Base-by-base conservation (phyloP, 306 rosid species). In the Fragaria ananassa region DNA sequence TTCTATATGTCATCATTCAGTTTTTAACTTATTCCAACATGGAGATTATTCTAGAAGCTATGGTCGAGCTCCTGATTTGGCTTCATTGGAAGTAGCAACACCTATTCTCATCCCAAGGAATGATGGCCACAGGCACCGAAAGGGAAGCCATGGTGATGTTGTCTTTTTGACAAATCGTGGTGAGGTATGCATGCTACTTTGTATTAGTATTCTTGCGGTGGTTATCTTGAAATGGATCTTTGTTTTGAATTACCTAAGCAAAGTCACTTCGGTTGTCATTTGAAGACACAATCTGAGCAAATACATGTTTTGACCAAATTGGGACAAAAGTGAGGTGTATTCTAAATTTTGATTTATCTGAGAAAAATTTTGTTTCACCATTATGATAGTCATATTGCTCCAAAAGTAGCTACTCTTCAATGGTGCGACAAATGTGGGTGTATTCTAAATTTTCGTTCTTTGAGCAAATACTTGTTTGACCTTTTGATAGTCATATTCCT, bases 61-160 rank as follows among this genome's bases (percentile, higher is more conserved):
- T 57, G 79, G 87, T 75, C 93, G 91, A 39, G 68, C 81, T 77
- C 86, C 89, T 67, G 98, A 96, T 70, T 13, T 81, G 15, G 74
- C 90, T 79, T 92, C 97, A 62, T 82, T 96, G 78, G 98, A 92
- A 81, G 96, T 96, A 35, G 99, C 98, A 54, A 92, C 98, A 3
- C 99, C 99, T 63, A 92, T 96, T 83, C 93, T 96, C 76, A 87
- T 96, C 79, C 89, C 98, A 68, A 91, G 88, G 88, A 80, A 76
- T 76, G 97, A 96, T 75, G 99, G 98, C 81, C 98, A 91, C 82
- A 86, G 76, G 89, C 99, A 92, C 78, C 87, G 93, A 75, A 95
- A 91, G 87, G 99, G 99, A 82, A 92, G 99, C 85, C 99, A 89
- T 65, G 99, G 99, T 5, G 97, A 95, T 64, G 96, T 95, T 81